Evolutionary conservation across 1,139 yeast genomes (phyloP), one percentile per base, ranked within the genome.

Genomic region (Protomyces macrosporus): DNA sequence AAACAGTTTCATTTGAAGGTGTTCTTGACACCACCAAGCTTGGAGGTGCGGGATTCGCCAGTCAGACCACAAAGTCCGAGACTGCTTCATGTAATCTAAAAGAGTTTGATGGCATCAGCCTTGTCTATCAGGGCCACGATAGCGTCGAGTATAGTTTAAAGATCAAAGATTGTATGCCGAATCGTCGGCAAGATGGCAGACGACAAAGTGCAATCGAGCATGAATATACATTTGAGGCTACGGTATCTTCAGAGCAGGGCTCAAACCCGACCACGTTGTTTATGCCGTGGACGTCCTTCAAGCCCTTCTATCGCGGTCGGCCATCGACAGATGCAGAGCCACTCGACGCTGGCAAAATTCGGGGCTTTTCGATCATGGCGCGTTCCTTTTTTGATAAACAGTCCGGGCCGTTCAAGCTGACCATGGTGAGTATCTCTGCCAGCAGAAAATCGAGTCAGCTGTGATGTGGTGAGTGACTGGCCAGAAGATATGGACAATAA

Each of bases 31-130:
- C 64, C 9, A 60, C 50, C 34, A 64, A 55, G 6, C 59, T 64
- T 4, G 65, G 66, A 10, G 66, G 66, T 12, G 66, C 66, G 12
- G 66, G 66, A n/a, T 64, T 64, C 37, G 64, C 64, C 9, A 42
- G 48, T 30, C 23, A 23, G 23, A 23, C 23, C 23, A 23, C 23
- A 23, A 23, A 23, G 23, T 23, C 23, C 2, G 23, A 23, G 23
- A 23, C 23, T 23, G 23, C 23, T 23, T 23, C 23, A 23, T 23
- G 23, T 1, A 2, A 23, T 23, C 23, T 23, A 23, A 23, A 23
- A 2, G 2, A 23, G 23, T 23, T 23, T 23, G 23, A 23, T 23
- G 23, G 23, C 23, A 23, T 23, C 23, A 23, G 23, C 23, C 23
- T 23, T 23, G 23, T 23, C 23, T 23, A 23, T 23, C 23, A 23